A percentile compares a stretch with the other conserved stretches of the same genome.
phyloP scores from a whole-genome alignment of 2,329 filamentous ascomycete species.

The Penicillium aurantiogriseum region DNA sequence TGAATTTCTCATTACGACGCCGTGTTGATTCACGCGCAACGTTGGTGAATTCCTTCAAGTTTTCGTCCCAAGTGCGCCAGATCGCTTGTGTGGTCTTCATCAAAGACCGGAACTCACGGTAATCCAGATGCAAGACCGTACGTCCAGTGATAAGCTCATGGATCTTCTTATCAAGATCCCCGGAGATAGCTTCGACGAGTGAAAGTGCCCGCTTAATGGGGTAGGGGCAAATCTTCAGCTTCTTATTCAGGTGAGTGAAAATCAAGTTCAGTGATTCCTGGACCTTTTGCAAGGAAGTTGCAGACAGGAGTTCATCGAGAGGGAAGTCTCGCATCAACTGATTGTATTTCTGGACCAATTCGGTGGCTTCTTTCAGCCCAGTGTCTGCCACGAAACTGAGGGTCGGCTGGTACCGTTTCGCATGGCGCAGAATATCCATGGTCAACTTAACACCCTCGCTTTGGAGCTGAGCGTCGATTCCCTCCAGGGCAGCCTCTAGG shows the following conservation, averaged over 20 bases:
- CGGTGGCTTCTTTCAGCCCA: constrained; percentile 90
- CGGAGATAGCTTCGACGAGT: constrained; percentile 95
- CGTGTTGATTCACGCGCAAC: constrained; percentile 93
- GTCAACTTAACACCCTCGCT: constrained; percentile 89
- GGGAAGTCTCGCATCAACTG: constrained; percentile 98
- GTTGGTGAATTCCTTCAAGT: constrained; percentile 96
- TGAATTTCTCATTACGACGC: constrained; percentile 94
- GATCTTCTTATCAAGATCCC: constrained; percentile 81
- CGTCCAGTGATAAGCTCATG: constrained; percentile 83
- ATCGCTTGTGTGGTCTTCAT: constrained; percentile 83
- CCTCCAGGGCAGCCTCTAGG: constrained; percentile 90
- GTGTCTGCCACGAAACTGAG: constrained; percentile 97
- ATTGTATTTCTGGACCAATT: constrained; percentile 97
- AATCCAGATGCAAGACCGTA: constrained; percentile 87
- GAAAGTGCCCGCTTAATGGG: constrained; percentile 87
- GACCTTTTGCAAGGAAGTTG: constrained; percentile 82
- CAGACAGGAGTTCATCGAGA: constrained; percentile 88
- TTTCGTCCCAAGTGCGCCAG: constrained; percentile 91
- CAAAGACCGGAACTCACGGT: constrained; percentile 80
- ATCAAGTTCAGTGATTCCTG: constrained; percentile 86
- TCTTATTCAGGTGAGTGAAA: constrained; percentile 95
- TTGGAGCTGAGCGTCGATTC: constrained; percentile 82
- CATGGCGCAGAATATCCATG: constrained; percentile 91
- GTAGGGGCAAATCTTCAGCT: constrained; percentile 93
- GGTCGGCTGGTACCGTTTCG: constrained; percentile 96